phyloP scores from a whole-genome alignment of 768 basidiomycete species.

The Hemileccinum impolitum region DNA sequence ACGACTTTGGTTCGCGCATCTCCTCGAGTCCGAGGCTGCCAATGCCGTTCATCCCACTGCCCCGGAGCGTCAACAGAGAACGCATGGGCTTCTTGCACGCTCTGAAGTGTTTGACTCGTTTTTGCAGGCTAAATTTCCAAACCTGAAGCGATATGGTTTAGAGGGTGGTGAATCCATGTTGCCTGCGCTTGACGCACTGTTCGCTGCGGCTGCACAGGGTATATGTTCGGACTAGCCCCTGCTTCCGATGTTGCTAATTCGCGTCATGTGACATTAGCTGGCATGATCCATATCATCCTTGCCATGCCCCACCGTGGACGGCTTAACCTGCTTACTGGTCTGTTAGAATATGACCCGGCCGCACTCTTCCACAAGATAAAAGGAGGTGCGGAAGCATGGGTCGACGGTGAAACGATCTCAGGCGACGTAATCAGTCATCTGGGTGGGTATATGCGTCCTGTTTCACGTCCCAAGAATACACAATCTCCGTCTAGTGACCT shows the following conservation, averaged over 20 bases:
- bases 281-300: conserved; percentile 68
- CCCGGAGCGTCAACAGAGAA: conserved; percentile 47
- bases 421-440: conserved; percentile 91
- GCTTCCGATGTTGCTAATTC: neutral
- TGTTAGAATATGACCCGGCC: conserved; percentile 63
- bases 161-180: conserved; percentile 96
- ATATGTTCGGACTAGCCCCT: conserved; percentile 1
- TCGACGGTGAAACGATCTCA: conserved; percentile 61
- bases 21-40: conserved; percentile 58
- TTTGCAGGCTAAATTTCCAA: conserved; percentile 85
- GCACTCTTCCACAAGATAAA: conserved; percentile 86
- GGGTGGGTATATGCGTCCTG: conserved; percentile 36
- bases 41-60: conserved; percentile 30
- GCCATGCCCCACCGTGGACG: conserved; percentile 90
- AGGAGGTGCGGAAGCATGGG: conserved; percentile 62
- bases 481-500: conserved; percentile 46
- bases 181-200: conserved; percentile 77
- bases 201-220: conserved; percentile 64
- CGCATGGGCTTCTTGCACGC: conserved; percentile 63
- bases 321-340: conserved; percentile 77
- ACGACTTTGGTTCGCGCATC: conserved; percentile 83
- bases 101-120: conserved; percentile 86
- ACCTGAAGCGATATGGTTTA: conserved; percentile 81
- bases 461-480: neutral
- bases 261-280: conserved; percentile 38